Conservation (phyloP, 2,329 filamentous ascomycete genomes). For the Ceratocystis eucalypticola region DNA sequence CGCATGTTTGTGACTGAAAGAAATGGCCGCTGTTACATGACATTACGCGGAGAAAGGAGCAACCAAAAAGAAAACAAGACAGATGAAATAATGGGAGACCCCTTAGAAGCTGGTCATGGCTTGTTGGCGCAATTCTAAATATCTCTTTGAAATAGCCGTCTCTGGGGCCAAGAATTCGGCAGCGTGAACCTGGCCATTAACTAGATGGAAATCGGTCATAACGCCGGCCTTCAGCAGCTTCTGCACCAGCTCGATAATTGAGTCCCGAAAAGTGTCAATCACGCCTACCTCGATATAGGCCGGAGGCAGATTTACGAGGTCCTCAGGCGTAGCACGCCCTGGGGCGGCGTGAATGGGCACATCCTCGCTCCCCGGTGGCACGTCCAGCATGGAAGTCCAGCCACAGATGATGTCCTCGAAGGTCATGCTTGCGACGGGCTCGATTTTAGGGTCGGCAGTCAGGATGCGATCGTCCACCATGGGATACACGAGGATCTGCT, state of each 20-base stretch:
- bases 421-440: slow-evolving; percentile 19
- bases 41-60: background rate
- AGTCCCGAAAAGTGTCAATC: slow-evolving; percentile 29
- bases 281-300: slow-evolving; percentile 30
- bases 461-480: slow-evolving; percentile 27
- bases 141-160: background rate
- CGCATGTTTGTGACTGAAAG: background rate
- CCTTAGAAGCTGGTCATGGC: background rate
- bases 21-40: background rate
- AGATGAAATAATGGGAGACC: background rate
- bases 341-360: slow-evolving; percentile 22
- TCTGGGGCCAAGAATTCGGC: slow-evolving; percentile 14
- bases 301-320: slow-evolving; percentile 25
- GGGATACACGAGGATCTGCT: slow-evolving; percentile 27
- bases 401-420: slow-evolving; percentile 20
- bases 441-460: slow-evolving; percentile 14
- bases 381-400: slow-evolving; percentile 22
- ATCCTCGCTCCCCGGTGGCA: slow-evolving; percentile 17
- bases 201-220: slow-evolving; percentile 30
- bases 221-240: slow-evolving; percentile 26
- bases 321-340: slow-evolving; percentile 20
- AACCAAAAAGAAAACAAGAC: background rate
- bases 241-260: slow-evolving; percentile 25
- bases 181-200: slow-evolving; percentile 29
- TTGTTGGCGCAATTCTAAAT: background rate